Evolutionary conservation across 2,329 filamentous ascomycete genomes (phyloP).

Genomic region (Fusarium dlaminii): DNA sequence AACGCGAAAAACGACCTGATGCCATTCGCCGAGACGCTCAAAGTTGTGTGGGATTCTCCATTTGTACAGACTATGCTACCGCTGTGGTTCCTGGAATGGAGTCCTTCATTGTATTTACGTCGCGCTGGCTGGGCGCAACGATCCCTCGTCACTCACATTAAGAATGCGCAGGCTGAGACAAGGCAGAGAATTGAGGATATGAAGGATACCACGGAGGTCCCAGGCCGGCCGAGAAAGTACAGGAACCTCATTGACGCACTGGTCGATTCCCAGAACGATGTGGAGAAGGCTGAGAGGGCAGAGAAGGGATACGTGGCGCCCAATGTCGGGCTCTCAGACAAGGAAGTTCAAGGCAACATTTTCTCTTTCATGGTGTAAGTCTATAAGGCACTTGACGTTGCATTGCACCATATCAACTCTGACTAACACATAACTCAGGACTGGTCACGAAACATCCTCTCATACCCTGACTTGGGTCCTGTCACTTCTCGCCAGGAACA

Average conservation of each 20-base stretch:
- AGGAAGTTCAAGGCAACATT: neutral
- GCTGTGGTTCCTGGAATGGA: neutral
- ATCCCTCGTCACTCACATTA: neutral
- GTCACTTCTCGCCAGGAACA: neutral
- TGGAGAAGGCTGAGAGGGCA: neutral
- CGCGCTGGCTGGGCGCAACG: neutral
- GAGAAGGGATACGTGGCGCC: neutral
- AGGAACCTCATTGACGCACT: neutral
- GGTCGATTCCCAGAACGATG: neutral
- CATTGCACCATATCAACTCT: rapidly evolving
- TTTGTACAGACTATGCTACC: neutral
- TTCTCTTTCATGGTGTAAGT: neutral
- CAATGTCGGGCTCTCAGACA: neutral
- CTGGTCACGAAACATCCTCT: neutral
- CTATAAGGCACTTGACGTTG: rapidly evolving
- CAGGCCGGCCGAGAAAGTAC: neutral
- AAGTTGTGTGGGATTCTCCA: neutral
- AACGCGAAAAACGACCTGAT: neutral
- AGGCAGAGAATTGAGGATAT: neutral
- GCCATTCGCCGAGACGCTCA: neutral
- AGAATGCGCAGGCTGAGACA: neutral
- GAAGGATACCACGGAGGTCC: neutral
- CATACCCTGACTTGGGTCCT: neutral
- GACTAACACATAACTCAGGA: neutral
- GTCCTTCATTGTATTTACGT: neutral